phyloP scores from a whole-genome alignment of 768 basidiomycete species.

The Clitopilus passeckerianus region DNA sequence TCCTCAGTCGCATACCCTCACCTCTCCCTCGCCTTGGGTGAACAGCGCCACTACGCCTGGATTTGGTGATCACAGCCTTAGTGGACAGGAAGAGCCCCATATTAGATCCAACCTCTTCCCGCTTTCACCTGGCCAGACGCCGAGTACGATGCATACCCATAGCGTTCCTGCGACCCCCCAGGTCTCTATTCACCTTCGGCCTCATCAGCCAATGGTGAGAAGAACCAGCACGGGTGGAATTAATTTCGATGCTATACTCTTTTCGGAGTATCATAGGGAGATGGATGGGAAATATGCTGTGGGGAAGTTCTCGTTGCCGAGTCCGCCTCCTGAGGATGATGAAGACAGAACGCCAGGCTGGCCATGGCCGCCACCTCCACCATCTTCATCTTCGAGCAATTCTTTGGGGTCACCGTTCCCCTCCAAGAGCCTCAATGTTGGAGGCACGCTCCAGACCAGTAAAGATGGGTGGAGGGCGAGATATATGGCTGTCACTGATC shows the following conservation, averaged over 20 bases:
- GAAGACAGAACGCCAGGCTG: constrained; percentile 14
- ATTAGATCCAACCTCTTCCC: constrained; percentile 37
- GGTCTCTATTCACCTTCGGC: constrained; percentile 35
- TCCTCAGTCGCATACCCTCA: background rate
- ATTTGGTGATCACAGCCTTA: constrained; percentile 18
- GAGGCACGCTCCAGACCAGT: background rate
- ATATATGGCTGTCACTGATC: constrained; percentile 66
- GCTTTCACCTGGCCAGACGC: constrained; percentile 47
- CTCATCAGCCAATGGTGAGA: constrained; percentile 14
- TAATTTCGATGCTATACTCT: constrained; percentile 72
- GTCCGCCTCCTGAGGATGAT: constrained; percentile 51
- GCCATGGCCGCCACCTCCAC: constrained; percentile 10
- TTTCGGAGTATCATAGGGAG: constrained; percentile 54
- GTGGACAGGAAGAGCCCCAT: constrained; percentile 5
- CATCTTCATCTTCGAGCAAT: constrained; percentile 11
- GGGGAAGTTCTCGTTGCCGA: constrained; percentile 72
- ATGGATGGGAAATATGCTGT: constrained; percentile 70
- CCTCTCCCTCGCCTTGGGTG: constrained; percentile 7
- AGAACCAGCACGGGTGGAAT: constrained; percentile 15
- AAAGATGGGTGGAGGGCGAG: constrained; percentile 39
- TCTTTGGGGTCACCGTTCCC: background rate
- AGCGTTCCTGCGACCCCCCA: constrained; percentile 47
- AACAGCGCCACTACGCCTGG: constrained; percentile 12
- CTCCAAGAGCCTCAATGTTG: background rate
- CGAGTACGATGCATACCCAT: constrained; percentile 25